phyloP scores from a whole-genome alignment of 257 asterid genomes.

The Nicotiana otophora region DNA sequence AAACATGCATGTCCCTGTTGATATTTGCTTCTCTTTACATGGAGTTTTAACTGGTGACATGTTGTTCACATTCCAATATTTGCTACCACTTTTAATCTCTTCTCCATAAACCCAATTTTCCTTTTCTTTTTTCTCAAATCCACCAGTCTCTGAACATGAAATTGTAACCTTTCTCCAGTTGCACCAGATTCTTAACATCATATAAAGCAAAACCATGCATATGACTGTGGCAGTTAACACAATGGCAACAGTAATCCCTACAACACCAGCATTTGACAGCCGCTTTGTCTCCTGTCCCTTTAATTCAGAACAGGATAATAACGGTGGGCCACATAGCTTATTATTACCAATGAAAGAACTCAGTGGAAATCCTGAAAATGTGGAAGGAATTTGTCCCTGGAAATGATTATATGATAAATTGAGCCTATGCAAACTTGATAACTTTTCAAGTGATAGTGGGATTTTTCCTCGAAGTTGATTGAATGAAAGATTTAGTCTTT shows the following conservation, averaged over 20 bases:
- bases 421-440: slow-evolving; percentile 68
- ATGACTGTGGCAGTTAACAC: slow-evolving; percentile 73
- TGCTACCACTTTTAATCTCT: slow-evolving; percentile 52
- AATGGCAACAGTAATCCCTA: slow-evolving; percentile 71
- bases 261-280: slow-evolving; percentile 52
- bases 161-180: slow-evolving; percentile 78
- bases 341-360: slow-evolving; percentile 52
- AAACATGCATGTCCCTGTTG: slow-evolving; percentile 42
- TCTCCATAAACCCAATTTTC: slow-evolving; percentile 60
- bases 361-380: slow-evolving; percentile 54
- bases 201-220: slow-evolving; percentile 60
- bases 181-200: slow-evolving; percentile 78
- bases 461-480: slow-evolving; percentile 52
- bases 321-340: slow-evolving; percentile 71
- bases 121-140: slow-evolving; percentile 30
- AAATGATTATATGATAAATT: slow-evolving; percentile 66
- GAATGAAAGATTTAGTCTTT: slow-evolving; percentile 66
- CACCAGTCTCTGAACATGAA: slow-evolving; percentile 67
- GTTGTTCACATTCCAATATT: slow-evolving; percentile 43
- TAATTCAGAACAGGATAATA: slow-evolving; percentile 39
- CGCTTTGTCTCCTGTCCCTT: slow-evolving; percentile 25
- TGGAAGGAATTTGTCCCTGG: slow-evolving; percentile 51
- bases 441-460: slow-evolving; percentile 53
- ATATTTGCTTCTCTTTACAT: slow-evolving; percentile 27
- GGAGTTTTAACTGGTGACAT: slow-evolving; percentile 29